Percentiles rank a stretch among this genome's conserved stretches.
Evolutionary conservation across 169 alveolate genomes (phyloP).

Genomic region (Plasmodium blacklocki): DNA sequence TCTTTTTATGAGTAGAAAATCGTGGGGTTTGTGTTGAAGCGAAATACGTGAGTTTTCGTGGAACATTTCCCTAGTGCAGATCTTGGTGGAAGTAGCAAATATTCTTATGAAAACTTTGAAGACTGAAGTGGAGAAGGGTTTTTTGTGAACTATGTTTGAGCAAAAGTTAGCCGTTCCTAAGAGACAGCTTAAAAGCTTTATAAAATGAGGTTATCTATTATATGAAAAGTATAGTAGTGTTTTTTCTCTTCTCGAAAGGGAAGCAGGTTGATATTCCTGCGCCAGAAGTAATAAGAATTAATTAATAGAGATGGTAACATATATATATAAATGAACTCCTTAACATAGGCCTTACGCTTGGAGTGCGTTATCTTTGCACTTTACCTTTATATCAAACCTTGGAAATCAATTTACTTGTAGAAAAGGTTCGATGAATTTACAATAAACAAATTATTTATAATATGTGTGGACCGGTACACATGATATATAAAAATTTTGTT

Average conservation of each 20-base stretch:
- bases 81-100: constrained; percentile 95
- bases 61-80: constrained; percentile 94
- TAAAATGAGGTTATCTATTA: constrained; percentile 68
- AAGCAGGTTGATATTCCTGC: constrained; percentile 91
- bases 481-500: neutral
- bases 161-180: constrained; percentile 95
- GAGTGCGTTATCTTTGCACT: constrained; percentile 94
- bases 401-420: constrained; percentile 92
- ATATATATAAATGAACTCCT: constrained; percentile 87
- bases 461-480: neutral
- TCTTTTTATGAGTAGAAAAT: constrained; percentile 92
- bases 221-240: constrained; percentile 5
- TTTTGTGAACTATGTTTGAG: constrained; percentile 93
- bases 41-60: constrained; percentile 92
- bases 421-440: constrained; percentile 81
- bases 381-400: constrained; percentile 89
- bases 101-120: constrained; percentile 94
- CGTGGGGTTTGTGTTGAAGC: constrained; percentile 92
- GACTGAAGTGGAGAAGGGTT: constrained; percentile 96
- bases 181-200: constrained; percentile 87
- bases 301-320: constrained; percentile 78
- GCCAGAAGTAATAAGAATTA: constrained; percentile 86
- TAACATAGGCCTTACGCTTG: constrained; percentile 90
- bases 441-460: neutral
- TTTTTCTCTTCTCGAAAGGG: constrained; percentile 86